Percentiles rank a stretch among this genome's conserved stretches.
phyloP scores from a whole-genome alignment of 805 yeast genomes.

The Debaryomyces castellii region DNA sequence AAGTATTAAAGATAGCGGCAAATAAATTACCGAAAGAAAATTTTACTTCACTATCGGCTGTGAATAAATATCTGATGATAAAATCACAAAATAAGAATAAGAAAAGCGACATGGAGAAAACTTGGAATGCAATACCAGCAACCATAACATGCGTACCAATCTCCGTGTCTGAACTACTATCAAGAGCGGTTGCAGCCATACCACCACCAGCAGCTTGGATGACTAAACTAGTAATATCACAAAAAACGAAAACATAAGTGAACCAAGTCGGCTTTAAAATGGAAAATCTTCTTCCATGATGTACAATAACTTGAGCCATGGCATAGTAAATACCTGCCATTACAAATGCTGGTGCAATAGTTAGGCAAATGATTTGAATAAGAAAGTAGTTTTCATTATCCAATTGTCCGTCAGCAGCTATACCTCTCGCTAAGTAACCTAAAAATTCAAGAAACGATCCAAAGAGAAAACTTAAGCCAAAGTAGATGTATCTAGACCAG shows the following conservation, averaged over 20 bases:
- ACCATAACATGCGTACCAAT: constrained; percentile 70
- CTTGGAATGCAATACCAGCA: constrained; percentile 79
- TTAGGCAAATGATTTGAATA: constrained; percentile 65
- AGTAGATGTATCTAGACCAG: constrained; percentile 61
- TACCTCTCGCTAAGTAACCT: constrained; percentile 65
- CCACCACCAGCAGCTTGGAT: constrained; percentile 82
- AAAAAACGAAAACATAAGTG: constrained; percentile 60
- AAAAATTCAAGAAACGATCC: constrained; percentile 61
- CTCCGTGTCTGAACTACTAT: constrained; percentile 23
- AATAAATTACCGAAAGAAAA: constrained; percentile 21
- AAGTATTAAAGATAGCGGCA: constrained; percentile 21
- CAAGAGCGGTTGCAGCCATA: constrained; percentile 51
- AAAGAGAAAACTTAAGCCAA: constrained; percentile 53
- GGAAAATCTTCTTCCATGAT: constrained; percentile 57
- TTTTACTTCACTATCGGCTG: constrained; percentile 14
- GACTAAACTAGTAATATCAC: constrained; percentile 63
- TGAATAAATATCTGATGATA: constrained; percentile 37
- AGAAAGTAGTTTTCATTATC: constrained; percentile 43
- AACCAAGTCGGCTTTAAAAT: constrained; percentile 55
- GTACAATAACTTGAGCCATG: constrained; percentile 63
- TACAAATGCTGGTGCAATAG: constrained; percentile 78
- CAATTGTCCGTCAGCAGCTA: constrained; percentile 37
- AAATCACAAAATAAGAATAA: constrained; percentile 50
- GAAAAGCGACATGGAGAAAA: constrained; percentile 64
- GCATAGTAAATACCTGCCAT: constrained; percentile 82